phyloP scores from a whole-genome alignment of 495 filamentous ascomycete species.

The Melanomma pulvis-pyrius region DNA sequence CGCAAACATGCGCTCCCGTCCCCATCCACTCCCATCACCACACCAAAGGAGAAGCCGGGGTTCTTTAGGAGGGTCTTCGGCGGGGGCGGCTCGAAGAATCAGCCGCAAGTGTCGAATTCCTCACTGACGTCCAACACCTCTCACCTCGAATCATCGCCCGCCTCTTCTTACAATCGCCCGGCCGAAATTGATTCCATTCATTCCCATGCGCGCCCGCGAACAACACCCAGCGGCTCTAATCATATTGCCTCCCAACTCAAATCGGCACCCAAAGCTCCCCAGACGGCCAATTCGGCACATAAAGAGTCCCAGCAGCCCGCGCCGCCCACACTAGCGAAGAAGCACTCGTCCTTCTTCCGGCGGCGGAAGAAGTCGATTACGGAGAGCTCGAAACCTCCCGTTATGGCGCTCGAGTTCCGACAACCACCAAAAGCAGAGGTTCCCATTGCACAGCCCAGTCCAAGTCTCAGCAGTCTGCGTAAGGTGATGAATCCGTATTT shows the following conservation, averaged over 20 bases:
- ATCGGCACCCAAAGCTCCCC: conserved; percentile 22
- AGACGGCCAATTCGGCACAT: conserved; percentile 22
- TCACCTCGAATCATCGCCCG: conserved; percentile 17
- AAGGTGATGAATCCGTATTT: conserved; percentile 91
- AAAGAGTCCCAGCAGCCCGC: conserved; percentile 41
- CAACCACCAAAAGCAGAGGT: conserved; percentile 34
- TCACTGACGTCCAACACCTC: conserved; percentile 21
- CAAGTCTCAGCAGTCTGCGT: conserved; percentile 78
- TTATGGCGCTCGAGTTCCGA: conserved; percentile 46
- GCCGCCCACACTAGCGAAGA: conserved; percentile 76
- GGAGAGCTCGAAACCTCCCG: conserved; percentile 57
- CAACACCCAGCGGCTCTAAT: conserved; percentile 27
- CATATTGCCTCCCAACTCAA: conserved; percentile 41
- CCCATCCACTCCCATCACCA: conserved; percentile 41
- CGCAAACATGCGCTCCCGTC: conserved; percentile 52
- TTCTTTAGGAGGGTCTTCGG: conserved; percentile 94
- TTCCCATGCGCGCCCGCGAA: conserved; percentile 30
- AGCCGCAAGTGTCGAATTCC: conserved; percentile 24
- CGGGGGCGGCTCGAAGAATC: conserved; percentile 48
- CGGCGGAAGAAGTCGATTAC: conserved; percentile 84
- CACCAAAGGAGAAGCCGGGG: conserved; percentile 70
- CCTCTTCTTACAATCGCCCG: conserved; percentile 17
- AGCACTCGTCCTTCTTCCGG: conserved; percentile 88
- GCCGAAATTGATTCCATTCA: conserved; percentile 10
- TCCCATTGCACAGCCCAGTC: conserved; percentile 59